These are phyloP conservation scores for Lachancea nothofagi DNA, from an alignment of 805 yeast species.

Conservation along the genomic window DNA sequence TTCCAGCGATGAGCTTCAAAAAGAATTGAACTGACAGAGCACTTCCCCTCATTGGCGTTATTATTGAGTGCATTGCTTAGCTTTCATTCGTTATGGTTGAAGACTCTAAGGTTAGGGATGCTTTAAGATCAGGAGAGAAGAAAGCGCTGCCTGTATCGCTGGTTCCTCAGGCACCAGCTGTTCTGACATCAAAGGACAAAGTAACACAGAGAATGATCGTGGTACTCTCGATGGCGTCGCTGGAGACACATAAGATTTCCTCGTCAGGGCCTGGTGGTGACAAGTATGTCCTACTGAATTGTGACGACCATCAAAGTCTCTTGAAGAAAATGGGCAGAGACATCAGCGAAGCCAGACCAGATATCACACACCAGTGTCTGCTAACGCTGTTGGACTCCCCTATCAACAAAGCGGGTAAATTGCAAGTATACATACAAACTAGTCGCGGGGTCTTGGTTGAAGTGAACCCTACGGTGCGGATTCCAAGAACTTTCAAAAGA, in stretches of 20 bases:
- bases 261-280: constrained; percentile 78
- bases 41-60: not conserved
- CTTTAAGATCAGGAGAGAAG: constrained; percentile 34
- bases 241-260: constrained; percentile 89
- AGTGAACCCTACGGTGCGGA: constrained; percentile 93
- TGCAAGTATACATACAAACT: constrained; percentile 95
- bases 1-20: constrained; percentile 7
- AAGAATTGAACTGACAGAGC: not conserved
- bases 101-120: constrained; percentile 45
- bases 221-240: constrained; percentile 91
- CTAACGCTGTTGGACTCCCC: constrained; percentile 95
- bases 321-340: constrained; percentile 95
- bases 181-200: constrained; percentile 79
- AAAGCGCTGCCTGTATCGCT: constrained; percentile 58
- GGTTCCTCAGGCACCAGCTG: constrained; percentile 82
- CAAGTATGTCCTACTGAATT: constrained; percentile 86
- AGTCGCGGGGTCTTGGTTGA: constrained; percentile 92
- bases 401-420: constrained; percentile 91
- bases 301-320: constrained; percentile 97
- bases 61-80: not conserved
- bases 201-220: constrained; percentile 82
- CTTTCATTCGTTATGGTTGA: constrained; percentile 35
- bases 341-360: constrained; percentile 98
- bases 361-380: constrained; percentile 95
- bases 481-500: constrained; percentile 96